phyloP scores from a whole-genome alignment of 2,329 filamentous ascomycete genomes.

The Myriosclerotinia curreyana region DNA sequence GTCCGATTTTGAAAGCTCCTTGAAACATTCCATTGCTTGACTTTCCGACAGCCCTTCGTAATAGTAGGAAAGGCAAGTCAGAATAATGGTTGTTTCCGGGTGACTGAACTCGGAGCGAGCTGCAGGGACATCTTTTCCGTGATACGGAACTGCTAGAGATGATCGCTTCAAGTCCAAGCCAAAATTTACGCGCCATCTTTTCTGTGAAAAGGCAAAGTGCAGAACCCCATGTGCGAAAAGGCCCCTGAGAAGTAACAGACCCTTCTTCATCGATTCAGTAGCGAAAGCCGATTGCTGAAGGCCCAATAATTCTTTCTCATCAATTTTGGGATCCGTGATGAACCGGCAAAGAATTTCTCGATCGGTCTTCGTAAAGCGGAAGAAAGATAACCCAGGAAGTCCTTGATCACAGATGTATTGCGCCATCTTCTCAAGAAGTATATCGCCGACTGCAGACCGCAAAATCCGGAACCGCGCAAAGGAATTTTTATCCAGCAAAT shows the following conservation, averaged over 20 bases:
- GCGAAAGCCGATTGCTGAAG: slow-evolving; percentile 30
- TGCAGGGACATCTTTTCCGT: slow-evolving; percentile 56
- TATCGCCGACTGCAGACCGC: slow-evolving; percentile 34
- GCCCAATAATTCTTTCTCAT: slow-evolving; percentile 27
- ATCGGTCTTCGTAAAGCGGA: slow-evolving; percentile 1
- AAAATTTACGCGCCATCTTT: slow-evolving; percentile 65
- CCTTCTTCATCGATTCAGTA: slow-evolving; percentile 37
- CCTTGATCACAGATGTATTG: slow-evolving; percentile 46
- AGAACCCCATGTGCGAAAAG: slow-evolving; percentile 56
- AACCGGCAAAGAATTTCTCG: slow-evolving; percentile 17
- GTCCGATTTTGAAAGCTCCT: slow-evolving; percentile 49
- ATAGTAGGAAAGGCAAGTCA: slow-evolving; percentile 57
- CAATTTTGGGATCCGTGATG: slow-evolving; percentile 4
- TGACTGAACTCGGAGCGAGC: slow-evolving; percentile 60
- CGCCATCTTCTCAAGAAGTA: slow-evolving; percentile 41
- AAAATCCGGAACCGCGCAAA: slow-evolving; percentile 53
- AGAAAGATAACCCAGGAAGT: slow-evolving; percentile 44
- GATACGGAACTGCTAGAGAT: slow-evolving; percentile 55
- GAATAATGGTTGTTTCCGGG: slow-evolving; percentile 54
- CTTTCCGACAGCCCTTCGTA: slow-evolving; percentile 52
- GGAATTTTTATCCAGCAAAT: slow-evolving; percentile 34
- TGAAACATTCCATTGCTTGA: slow-evolving; percentile 49
- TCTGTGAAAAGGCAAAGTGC: slow-evolving; percentile 51
- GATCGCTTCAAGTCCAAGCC: slow-evolving; percentile 51
- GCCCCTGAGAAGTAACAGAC: slow-evolving; percentile 51